These are phyloP conservation scores for Wickerhamomyces sp. DNA, from an alignment of 1,139 yeast species.

Conservation along the genomic window DNA sequence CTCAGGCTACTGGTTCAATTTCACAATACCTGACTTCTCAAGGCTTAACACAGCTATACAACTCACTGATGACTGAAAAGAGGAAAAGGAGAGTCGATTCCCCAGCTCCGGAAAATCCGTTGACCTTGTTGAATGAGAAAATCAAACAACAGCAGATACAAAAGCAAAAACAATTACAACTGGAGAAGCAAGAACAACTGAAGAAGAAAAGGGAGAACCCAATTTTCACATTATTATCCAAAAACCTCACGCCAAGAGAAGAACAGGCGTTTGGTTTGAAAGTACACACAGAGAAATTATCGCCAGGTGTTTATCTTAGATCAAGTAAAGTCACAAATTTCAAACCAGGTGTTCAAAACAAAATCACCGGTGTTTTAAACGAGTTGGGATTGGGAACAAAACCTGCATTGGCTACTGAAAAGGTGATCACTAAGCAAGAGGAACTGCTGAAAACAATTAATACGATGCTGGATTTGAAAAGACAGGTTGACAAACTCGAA, in stretches of 20 bases:
- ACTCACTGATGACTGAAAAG: constrained; percentile 77
- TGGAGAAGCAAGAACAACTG: constrained; percentile 26
- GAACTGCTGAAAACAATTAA: constrained; percentile 68
- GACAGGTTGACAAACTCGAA: constrained; percentile 81
- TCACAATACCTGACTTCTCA: constrained; percentile 81
- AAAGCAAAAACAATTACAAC: constrained; percentile 29
- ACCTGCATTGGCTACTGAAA: constrained; percentile 87
- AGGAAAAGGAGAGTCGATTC: constrained; percentile 45
- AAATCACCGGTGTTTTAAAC: constrained; percentile 64
- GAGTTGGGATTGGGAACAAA: constrained; percentile 74
- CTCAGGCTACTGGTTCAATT: constrained; percentile 73
- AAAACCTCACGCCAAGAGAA: constrained; percentile 67
- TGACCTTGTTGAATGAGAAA: constrained; percentile 25
- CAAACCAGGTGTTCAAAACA: constrained; percentile 71
- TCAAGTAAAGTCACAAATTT: constrained; percentile 60
- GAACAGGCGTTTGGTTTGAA: constrained; percentile 83
- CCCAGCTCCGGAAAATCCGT: constrained; percentile 46
- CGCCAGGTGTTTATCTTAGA: constrained; percentile 71
- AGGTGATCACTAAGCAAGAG: constrained; percentile 76
- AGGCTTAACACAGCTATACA: constrained; percentile 83
- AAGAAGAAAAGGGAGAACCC: constrained; percentile 31
- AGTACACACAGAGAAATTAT: constrained; percentile 73
- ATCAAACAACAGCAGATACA: constrained; percentile 23
- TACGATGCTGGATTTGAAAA: constrained; percentile 75
- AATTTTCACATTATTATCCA: constrained; percentile 37